Percentiles rank a stretch among this genome's conserved stretches.
phyloP scores from a whole-genome alignment of 495 filamentous ascomycete species.

The Neurospora sp. region DNA sequence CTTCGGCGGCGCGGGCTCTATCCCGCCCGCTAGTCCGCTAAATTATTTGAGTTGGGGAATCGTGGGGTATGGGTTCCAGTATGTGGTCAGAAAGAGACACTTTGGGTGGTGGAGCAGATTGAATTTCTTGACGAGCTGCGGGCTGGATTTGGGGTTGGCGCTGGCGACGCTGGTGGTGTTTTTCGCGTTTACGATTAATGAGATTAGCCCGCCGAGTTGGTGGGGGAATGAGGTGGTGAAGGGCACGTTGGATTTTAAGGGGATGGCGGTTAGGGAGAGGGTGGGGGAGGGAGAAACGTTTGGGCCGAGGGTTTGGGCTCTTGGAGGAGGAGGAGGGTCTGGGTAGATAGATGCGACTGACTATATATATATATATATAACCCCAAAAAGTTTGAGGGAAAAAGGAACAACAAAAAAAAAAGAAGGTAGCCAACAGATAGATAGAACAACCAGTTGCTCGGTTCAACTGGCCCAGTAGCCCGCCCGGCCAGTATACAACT shows the following conservation, averaged over 20 bases:
- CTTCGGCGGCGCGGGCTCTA: slow-evolving; percentile 53
- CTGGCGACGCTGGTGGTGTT: slow-evolving; percentile 53
- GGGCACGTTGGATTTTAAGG: slow-evolving; percentile 41
- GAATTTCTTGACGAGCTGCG: slow-evolving; percentile 54
- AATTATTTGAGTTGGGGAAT: slow-evolving; percentile 62
- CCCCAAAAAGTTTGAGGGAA: background rate
- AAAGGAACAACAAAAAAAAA: background rate
- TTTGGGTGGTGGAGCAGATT: slow-evolving; percentile 58
- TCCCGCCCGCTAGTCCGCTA: slow-evolving; percentile 58
- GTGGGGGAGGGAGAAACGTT: slow-evolving; percentile 45
- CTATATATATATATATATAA: too few relatives aligned
- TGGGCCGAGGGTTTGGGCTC: slow-evolving; percentile 41
- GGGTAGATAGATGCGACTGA: background rate
- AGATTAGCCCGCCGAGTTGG: slow-evolving; percentile 40
- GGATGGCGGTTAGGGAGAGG: slow-evolving; percentile 40
- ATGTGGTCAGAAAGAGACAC: slow-evolving; percentile 42
- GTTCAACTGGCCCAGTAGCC: background rate
- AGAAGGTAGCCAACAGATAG: background rate
- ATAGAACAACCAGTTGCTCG: background rate
- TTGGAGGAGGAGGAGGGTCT: background rate
- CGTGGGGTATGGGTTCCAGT: slow-evolving; percentile 57
- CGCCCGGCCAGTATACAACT: background rate
- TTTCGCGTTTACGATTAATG: slow-evolving; percentile 43
- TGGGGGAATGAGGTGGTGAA: slow-evolving; percentile 44
- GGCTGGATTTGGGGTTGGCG: slow-evolving; percentile 52